Base-by-base conservation (phyloP, 148 eudicot genomes). In the Selenicereus undatus region DNA sequence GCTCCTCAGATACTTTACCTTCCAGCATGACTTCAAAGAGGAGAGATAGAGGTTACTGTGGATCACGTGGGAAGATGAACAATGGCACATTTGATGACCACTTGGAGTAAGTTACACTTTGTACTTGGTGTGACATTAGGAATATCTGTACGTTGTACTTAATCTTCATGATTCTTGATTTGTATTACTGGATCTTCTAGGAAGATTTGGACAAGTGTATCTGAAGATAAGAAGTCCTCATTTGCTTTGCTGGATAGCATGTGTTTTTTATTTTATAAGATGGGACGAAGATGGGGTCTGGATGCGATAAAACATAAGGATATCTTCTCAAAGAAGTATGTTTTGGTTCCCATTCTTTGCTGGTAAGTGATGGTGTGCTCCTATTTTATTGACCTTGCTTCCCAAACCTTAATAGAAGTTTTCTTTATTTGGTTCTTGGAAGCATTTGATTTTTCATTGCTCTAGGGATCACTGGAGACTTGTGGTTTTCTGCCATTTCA, bases 391-490 rank as follows among this genome's bases (percentile, higher is more conserved):
- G 21, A 17, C 7, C 36, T 32, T 32, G 32, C 32, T 32, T 32
- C 32, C 32, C 32, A 24, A 24, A 50, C 17, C 39, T 20, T 12
- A 66, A 35, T 68, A 13, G 36, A 45, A 24, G 22, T n/a, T 71
- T 69, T 58, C 0, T 3, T 43, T 60, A 43, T 24, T 78, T 66
- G 14, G 68, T 51, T 75, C 8, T 78, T 39, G 77, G 35, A 29
- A 17, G 56, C 68, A 12, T 66, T 65, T 24, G 75, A 26, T 56
- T 51, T 20, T 79, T 52, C 52, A 76, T 75, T 76, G 72, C 24
- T 72, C 45, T 79, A 93, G 97, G 95, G 80, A 82, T 84, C 95
- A 91, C 73, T 91, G 95, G 93, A 88, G 88, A 78, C 90, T 93
- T 14, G 80, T 90, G 83, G 80, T 93, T 81, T 86, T 93, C 54